Evolutionary conservation across 768 basidiomycete species (phyloP).

Genomic region (Chalciporus chontae): DNA sequence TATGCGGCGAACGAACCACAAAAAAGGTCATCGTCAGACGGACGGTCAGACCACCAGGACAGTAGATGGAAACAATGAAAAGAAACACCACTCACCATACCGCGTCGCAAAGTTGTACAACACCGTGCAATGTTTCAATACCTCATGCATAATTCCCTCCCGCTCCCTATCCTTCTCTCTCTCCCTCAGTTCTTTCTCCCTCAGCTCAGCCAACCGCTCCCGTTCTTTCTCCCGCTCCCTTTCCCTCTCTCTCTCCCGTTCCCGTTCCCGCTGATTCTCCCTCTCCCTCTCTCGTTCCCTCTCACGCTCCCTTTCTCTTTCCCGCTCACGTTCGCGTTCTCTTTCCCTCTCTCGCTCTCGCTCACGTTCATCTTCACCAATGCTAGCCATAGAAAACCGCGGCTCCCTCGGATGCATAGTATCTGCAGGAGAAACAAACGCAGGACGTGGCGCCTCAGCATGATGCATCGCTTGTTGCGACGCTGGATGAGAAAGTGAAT

Average conservation of each 20-base stretch:
- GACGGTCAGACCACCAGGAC: background rate
- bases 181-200: constrained; percentile 22
- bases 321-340: constrained; percentile 16
- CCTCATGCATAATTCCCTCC: constrained; percentile 23
- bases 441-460: constrained; percentile 19
- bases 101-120: constrained; percentile 63
- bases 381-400: constrained; percentile 8
- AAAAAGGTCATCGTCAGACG: constrained; percentile 3
- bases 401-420: constrained; percentile 27
- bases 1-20: background rate
- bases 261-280: constrained; percentile 20
- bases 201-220: constrained; percentile 19
- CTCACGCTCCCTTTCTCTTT: constrained; percentile 20
- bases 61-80: background rate
- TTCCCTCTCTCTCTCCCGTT: constrained; percentile 21
- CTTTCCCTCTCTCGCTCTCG: constrained; percentile 19
- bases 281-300: constrained; percentile 16
- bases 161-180: constrained; percentile 21
- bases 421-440: constrained; percentile 28
- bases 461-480: constrained; percentile 26
- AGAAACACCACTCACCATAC: constrained; percentile 47
- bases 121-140: constrained; percentile 49
- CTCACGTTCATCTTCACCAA: constrained; percentile 19
- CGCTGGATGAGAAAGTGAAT: constrained; percentile 26
- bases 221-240: constrained; percentile 20